Evolutionary conservation across 192 early-diverging fungal genomes (phyloP).

Genomic region (Podila clonocystis): DNA sequence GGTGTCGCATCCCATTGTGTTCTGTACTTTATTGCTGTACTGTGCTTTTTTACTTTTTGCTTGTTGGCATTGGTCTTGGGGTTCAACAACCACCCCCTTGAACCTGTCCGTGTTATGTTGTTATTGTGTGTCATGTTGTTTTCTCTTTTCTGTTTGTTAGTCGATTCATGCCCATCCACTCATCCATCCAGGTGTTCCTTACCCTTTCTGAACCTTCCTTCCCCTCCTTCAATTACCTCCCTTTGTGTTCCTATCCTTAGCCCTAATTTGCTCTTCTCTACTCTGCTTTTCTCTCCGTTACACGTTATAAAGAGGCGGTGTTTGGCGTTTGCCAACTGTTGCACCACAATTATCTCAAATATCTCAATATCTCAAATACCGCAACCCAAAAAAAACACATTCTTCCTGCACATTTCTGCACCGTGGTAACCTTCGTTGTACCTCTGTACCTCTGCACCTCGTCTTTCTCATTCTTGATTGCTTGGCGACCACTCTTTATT

Average conservation of each 20-base stretch:
- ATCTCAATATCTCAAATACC: background rate
- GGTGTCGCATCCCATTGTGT: too few relatives aligned
- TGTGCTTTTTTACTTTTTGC: too few relatives aligned
- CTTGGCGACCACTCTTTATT: background rate
- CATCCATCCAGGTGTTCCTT: background rate
- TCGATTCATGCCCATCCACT: background rate
- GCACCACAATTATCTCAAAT: too few relatives aligned
- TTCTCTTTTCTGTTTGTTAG: background rate
- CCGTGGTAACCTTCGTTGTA: background rate
- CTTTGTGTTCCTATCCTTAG: too few relatives aligned
- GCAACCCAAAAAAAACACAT: background rate
- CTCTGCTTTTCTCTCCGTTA: too few relatives aligned
- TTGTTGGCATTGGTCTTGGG: too few relatives aligned
- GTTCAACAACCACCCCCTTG: too few relatives aligned
- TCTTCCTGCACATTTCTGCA: constrained; percentile 1
- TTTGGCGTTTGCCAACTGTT: background rate
- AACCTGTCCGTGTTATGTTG: background rate
- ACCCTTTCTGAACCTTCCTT: background rate
- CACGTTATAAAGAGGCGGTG: background rate
- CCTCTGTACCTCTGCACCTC: too few relatives aligned
- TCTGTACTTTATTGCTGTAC: too few relatives aligned
- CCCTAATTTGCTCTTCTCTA: too few relatives aligned
- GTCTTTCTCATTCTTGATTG: too few relatives aligned
- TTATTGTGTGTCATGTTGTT: background rate
- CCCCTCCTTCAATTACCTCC: background rate